These are phyloP conservation scores for Perkinsus olseni DNA, from an alignment of 169 alveolate species.

Conservation along the genomic window DNA sequence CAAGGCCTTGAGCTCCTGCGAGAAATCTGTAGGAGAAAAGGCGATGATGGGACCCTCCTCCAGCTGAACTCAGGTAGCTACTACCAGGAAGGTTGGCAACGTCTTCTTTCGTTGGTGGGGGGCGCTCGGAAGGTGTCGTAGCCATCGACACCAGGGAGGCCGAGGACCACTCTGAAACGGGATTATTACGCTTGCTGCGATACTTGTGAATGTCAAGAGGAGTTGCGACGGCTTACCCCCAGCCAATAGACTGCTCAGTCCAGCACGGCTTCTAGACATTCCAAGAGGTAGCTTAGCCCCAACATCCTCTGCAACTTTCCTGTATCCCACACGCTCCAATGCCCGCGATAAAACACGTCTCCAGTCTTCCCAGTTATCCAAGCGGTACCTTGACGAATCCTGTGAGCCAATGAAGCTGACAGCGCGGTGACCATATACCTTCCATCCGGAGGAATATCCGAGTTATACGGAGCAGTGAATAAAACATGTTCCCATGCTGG, in stretches of 20 bases:
- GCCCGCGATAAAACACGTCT: neutral
- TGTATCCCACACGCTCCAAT: neutral
- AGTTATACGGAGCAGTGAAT: constrained; percentile 4
- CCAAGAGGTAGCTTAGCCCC: neutral
- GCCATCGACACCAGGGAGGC: neutral
- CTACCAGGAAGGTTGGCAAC: neutral
- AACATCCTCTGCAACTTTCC: neutral
- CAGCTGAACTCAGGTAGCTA: too few relatives aligned
- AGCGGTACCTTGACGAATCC: neutral
- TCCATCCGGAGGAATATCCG: neutral
- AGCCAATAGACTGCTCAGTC: neutral
- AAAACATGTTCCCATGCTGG: neutral
- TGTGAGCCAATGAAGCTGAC: neutral
- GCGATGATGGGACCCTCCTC: neutral
- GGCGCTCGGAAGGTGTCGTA: neutral
- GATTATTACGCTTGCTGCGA: too few relatives aligned
- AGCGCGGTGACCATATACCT: neutral
- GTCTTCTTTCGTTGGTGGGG: neutral
- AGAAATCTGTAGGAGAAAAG: neutral
- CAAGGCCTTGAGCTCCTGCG: neutral
- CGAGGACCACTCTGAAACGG: neutral
- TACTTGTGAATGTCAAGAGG: neutral
- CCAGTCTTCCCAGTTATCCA: neutral
- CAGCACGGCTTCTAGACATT: neutral
- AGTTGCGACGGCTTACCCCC: neutral